A percentile compares a stretch with the other conserved stretches of the same genome.
These are phyloP conservation scores for Flaveria trinervia DNA, from an alignment of 129 eudicot species.

Conservation along the genomic window DNA sequence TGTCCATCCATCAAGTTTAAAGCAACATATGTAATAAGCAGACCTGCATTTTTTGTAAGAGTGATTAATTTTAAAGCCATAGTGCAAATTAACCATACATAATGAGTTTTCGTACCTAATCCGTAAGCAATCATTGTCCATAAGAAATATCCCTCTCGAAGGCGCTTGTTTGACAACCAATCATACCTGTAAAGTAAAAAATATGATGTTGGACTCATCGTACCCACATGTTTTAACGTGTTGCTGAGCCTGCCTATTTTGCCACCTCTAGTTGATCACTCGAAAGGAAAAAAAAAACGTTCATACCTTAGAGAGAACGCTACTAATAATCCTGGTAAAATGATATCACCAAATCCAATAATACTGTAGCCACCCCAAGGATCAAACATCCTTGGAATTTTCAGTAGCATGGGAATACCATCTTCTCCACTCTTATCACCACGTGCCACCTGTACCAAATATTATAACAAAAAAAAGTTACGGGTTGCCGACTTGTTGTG, in stretches of 20 bases:
- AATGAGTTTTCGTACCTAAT: conserved; percentile 48
- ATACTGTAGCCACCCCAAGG: conserved; percentile 99
- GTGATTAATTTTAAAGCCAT: not conserved
- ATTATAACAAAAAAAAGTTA: conserved; percentile 35
- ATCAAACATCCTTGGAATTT: conserved; percentile 97
- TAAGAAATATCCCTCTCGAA: conserved; percentile 80
- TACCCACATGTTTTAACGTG: not conserved
- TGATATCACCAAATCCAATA: conserved; percentile 93
- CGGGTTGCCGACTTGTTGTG: not conserved
- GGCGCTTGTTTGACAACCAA: conserved; percentile 83
- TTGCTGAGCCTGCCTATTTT: not conserved
- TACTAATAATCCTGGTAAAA: conserved; percentile 78
- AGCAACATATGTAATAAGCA: conserved; percentile 38
- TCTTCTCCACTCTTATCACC: conserved; percentile 99
- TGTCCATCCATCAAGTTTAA: conserved; percentile 63
- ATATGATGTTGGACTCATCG: conserved; percentile 5
- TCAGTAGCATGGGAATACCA: conserved; percentile 96
- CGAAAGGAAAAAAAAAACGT: not conserved
- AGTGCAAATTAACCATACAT: not conserved
- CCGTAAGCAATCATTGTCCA: conserved; percentile 97
- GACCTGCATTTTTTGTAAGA: conserved; percentile 1
- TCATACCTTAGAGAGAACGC: conserved; percentile 82
- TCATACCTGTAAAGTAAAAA: conserved; percentile 63
- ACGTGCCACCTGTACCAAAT: conserved; percentile 77
- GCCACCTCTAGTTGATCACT: conserved; percentile 11